A percentile compares a stretch with the other conserved stretches of the same genome.
These are phyloP conservation scores for Ashbya aceris DNA, from an alignment of 1,139 yeast genomes.

Conservation along the genomic window DNA sequence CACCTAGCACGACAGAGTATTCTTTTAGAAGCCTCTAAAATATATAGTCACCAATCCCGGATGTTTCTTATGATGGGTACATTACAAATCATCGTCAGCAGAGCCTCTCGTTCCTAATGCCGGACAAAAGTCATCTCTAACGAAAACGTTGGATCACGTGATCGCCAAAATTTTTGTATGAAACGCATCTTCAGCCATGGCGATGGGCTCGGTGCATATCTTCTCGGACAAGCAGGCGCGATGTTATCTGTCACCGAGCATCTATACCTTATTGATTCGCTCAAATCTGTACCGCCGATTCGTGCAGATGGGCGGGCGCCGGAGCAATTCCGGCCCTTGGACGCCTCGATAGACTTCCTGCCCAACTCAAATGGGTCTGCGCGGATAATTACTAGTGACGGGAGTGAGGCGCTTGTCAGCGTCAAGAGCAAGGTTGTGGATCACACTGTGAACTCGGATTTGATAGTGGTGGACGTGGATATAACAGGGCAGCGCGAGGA, in stretches of 20 bases:
- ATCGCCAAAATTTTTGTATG: too few relatives aligned
- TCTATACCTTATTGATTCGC: slow-evolving; percentile 67
- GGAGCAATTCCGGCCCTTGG: slow-evolving; percentile 75
- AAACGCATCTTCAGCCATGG: too few relatives aligned
- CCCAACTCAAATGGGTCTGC: slow-evolving; percentile 91
- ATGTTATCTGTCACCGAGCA: slow-evolving; percentile 80
- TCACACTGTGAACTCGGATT: slow-evolving; percentile 32
- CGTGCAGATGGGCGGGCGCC: slow-evolving; percentile 76
- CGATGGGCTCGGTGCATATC: too few relatives aligned
- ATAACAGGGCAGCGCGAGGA: slow-evolving; percentile 65
- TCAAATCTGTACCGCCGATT: slow-evolving; percentile 50
- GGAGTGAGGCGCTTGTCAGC: slow-evolving; percentile 87
- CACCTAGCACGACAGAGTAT: too few relatives aligned
- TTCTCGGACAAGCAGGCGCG: slow-evolving; percentile 34
- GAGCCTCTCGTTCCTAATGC: too few relatives aligned
- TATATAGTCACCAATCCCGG: too few relatives aligned
- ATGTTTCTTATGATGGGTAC: too few relatives aligned
- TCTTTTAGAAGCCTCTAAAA: too few relatives aligned
- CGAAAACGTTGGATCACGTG: too few relatives aligned
- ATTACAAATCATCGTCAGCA: too few relatives aligned
- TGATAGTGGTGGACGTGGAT: slow-evolving; percentile 71
- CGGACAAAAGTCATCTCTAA: too few relatives aligned
- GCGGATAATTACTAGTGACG: slow-evolving; percentile 74
- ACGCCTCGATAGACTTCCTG: slow-evolving; percentile 69
- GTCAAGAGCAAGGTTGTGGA: slow-evolving; percentile 78